These are phyloP conservation scores for Agapanthus africanus DNA, from an alignment of 106 monocot species.

Conservation along the genomic window DNA sequence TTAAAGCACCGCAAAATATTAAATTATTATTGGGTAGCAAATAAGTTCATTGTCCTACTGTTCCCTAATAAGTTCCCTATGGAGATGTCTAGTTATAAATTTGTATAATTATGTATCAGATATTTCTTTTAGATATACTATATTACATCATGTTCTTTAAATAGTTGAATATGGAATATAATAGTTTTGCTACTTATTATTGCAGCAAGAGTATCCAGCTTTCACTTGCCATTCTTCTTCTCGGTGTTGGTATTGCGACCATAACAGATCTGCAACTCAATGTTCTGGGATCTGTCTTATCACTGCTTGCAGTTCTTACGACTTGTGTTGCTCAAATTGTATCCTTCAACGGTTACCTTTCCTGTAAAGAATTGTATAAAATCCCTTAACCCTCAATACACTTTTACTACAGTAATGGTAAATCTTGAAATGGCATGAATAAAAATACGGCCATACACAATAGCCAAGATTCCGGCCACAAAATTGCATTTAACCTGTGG, in stretches of 20 bases:
- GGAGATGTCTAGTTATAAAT: background rate
- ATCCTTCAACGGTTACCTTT: conserved; percentile 30
- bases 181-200: conserved; percentile 9
- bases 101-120: background rate
- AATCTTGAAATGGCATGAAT: too few relatives aligned
- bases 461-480: too few relatives aligned
- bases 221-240: conserved; percentile 45
- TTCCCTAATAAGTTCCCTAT: background rate
- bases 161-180: background rate
- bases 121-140: background rate
- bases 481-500: too few relatives aligned
- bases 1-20: too few relatives aligned
- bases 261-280: conserved; percentile 71
- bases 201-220: conserved; percentile 58
- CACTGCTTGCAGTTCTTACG: conserved; percentile 60
- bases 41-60: background rate
- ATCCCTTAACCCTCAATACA: too few relatives aligned
- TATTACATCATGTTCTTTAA: background rate
- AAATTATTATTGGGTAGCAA: too few relatives aligned
- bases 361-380: background rate
- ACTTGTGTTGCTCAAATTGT: conserved; percentile 78
- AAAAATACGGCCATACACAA: too few relatives aligned
- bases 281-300: conserved; percentile 49
- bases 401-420: too few relatives aligned
- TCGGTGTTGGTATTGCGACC: conserved; percentile 75